Conservation (phyloP, 1,284 basidiomycete species). For the Moesziomyces sp. region DNA sequence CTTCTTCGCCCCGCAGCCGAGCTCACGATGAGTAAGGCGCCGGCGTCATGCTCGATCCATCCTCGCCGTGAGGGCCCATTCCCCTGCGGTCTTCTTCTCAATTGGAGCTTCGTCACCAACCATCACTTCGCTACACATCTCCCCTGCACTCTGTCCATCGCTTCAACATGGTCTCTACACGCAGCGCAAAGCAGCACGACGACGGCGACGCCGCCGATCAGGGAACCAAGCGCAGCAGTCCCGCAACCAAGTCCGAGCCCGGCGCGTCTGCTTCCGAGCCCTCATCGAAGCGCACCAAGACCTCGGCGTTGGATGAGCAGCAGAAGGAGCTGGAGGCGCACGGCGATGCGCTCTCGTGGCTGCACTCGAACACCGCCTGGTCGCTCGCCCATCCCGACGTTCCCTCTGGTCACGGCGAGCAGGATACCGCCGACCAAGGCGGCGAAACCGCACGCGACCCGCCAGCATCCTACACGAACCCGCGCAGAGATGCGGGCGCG, state of each 20-base stretch:
- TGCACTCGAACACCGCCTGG: slow-evolving; percentile 33
- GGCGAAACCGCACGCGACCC: slow-evolving; percentile 25
- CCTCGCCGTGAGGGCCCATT: too few species aligned
- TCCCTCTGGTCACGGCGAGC: slow-evolving; percentile 28
- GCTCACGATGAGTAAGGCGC: slow-evolving; percentile 26
- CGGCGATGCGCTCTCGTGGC: slow-evolving; percentile 34
- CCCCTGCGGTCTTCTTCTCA: background rate
- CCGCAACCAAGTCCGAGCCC: background rate
- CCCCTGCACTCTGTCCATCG: too few species aligned
- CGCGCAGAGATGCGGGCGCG: slow-evolving; percentile 5
- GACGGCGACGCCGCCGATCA: slow-evolving; percentile 6
- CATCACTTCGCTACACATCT: background rate
- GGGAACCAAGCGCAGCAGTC: background rate
- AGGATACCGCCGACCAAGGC: slow-evolving; percentile 29
- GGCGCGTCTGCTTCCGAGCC: slow-evolving; percentile 8
- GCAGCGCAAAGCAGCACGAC: slow-evolving; percentile 9
- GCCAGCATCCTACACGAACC: slow-evolving; percentile 31
- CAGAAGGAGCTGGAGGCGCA: slow-evolving; percentile 38
- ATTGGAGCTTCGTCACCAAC: background rate
- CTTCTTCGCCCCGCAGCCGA: too few species aligned
- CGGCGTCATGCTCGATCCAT: slow-evolving; percentile 15
- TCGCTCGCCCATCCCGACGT: slow-evolving; percentile 29
- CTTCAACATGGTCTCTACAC: slow-evolving; percentile 35
- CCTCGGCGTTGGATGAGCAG: slow-evolving; percentile 41
- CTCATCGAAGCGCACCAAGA: slow-evolving; percentile 35